These are phyloP conservation scores for Dictyostelium firmibasis DNA, from an alignment of 78 protist species.

Conservation along the genomic window DNA sequence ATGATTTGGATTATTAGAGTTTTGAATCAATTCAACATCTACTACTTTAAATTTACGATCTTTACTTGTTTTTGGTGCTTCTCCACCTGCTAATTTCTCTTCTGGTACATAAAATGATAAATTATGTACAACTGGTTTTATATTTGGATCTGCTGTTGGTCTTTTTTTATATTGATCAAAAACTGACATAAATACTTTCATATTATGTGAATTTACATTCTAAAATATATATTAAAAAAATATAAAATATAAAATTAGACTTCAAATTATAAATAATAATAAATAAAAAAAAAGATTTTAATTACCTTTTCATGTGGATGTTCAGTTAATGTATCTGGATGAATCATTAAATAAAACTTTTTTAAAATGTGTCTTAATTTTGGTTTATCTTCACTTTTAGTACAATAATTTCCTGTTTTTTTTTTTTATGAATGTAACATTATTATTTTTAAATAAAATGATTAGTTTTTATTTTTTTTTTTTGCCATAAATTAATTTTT, in stretches of 20 bases:
- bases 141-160: conserved; percentile 66
- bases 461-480: not conserved
- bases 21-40: conserved; percentile 36
- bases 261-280: too few relatives aligned
- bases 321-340: conserved; percentile 50
- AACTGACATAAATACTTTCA: conserved; percentile 52
- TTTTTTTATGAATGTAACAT: not conserved
- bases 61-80: not conserved
- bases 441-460: not conserved
- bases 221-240: not conserved
- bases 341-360: conserved; percentile 42
- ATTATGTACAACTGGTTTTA: conserved; percentile 20
- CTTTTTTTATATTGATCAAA: conserved; percentile 60
- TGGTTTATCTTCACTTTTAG: not conserved
- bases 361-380: conserved; percentile 38
- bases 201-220: conserved; percentile 55
- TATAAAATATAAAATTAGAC: not conserved
- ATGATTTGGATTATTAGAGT: conserved; percentile 40
- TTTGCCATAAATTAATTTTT: too few relatives aligned
- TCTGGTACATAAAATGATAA: conserved; percentile 36
- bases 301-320: conserved; percentile 68
- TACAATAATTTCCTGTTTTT: not conserved
- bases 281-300: not conserved
- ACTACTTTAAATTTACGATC: conserved; percentile 6
- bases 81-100: not conserved